These are phyloP conservation scores for Prunus fruticosa DNA, from an alignment of 306 rosid genomes.

Conservation along the genomic window DNA sequence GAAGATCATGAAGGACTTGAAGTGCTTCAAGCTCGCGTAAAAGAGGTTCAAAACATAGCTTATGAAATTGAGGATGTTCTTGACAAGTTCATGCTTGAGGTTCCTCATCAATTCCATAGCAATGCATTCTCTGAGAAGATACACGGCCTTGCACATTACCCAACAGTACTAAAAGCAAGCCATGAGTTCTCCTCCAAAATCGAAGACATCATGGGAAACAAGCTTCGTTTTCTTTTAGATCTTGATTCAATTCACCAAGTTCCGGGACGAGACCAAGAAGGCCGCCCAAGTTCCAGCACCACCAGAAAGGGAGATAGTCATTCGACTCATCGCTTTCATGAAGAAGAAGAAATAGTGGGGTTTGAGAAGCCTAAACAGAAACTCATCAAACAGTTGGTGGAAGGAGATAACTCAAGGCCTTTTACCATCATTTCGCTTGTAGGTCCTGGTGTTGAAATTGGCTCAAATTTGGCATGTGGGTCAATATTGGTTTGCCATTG, in stretches of 20 bases:
- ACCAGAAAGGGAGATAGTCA: background rate
- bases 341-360: constrained; percentile 6
- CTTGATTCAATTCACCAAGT: background rate
- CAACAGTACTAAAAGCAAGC: background rate
- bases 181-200: background rate
- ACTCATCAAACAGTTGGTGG: background rate
- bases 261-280: background rate
- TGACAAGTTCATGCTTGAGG: background rate
- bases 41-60: background rate
- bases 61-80: constrained; percentile 3
- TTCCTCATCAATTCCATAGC: background rate
- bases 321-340: background rate
- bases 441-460: no score
- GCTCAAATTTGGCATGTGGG: no score
- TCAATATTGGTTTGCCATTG: no score
- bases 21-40: background rate
- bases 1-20: background rate
- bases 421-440: background rate
- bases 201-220: background rate
- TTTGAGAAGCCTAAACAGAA: background rate
- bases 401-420: background rate
- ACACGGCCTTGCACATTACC: no score
- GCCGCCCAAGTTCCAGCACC: background rate
- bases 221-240: accelerated
- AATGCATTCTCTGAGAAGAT: no score